Evolutionary conservation across 305 asterid genomes (phyloP).

Genomic region (Fraxinus ornus): DNA sequence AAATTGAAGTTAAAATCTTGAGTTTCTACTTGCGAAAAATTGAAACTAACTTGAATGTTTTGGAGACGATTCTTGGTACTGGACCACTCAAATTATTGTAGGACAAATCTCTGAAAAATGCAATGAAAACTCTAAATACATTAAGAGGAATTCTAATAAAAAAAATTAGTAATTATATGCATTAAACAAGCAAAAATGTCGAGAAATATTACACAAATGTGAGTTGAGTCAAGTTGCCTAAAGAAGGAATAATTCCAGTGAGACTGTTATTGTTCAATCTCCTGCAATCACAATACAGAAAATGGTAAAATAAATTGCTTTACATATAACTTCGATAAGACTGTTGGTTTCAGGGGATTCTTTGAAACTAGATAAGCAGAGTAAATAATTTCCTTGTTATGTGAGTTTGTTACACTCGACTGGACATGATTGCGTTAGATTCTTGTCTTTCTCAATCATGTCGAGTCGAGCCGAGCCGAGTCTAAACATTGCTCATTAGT

Average conservation of each 20-base stretch:
- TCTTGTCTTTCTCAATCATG: background rate
- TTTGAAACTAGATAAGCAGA: background rate
- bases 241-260: slow-evolving; percentile 63
- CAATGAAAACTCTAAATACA: background rate
- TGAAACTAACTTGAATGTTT: slow-evolving; percentile 60
- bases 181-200: slow-evolving; percentile 8
- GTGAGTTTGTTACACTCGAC: background rate
- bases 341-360: background rate
- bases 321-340: background rate
- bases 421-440: background rate
- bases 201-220: slow-evolving; percentile 58
- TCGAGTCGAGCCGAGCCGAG: background rate
- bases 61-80: slow-evolving; percentile 41
- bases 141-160: background rate
- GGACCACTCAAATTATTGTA: slow-evolving; percentile 63
- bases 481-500: background rate
- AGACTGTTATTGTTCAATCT: slow-evolving; percentile 81
- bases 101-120: slow-evolving; percentile 71
- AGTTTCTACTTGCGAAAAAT: background rate
- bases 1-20: background rate
- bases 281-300: slow-evolving; percentile 41
- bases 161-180: background rate
- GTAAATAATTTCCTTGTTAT: background rate
- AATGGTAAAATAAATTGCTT: background rate
- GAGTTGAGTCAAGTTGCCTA: slow-evolving; percentile 77